phyloP scores from a whole-genome alignment of 257 asterid species.

The Striga asiatica region DNA sequence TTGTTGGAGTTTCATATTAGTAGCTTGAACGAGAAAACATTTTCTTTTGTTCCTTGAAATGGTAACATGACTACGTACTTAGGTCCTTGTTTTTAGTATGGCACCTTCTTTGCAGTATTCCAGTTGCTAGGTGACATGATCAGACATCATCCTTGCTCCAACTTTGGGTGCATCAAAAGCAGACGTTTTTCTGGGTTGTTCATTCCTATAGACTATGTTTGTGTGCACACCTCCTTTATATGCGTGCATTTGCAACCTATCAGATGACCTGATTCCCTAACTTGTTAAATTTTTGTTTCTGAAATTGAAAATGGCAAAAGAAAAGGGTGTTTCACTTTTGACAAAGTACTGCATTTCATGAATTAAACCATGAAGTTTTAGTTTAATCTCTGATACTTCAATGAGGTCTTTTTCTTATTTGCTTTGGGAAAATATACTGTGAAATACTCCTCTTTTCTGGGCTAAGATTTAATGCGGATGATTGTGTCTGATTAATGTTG shows the following conservation, averaged over 20 bases:
- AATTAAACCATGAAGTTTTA: no score
- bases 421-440: neutral
- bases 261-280: no score
- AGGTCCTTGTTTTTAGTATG: neutral
- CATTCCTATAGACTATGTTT: neutral
- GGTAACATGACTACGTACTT: neutral
- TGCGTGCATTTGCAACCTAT: neutral
- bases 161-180: neutral
- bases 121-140: neutral
- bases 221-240: neutral
- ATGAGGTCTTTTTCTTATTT: no score
- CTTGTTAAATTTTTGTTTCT: no score
- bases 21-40: neutral
- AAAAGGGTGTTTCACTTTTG: no score
- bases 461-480: constrained; percentile 1
- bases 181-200: neutral
- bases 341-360: no score
- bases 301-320: no score
- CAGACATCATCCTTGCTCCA: neutral
- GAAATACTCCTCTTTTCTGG: neutral
- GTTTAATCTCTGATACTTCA: no score
- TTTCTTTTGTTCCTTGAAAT: neutral
- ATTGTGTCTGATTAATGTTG: neutral
- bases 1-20: neutral
- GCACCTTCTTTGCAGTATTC: neutral